Percentiles rank a stretch among this genome's conserved stretches.
Conservation (phyloP, 352 stramenopile genomes). For the Globisporangium viniferum region DNA sequence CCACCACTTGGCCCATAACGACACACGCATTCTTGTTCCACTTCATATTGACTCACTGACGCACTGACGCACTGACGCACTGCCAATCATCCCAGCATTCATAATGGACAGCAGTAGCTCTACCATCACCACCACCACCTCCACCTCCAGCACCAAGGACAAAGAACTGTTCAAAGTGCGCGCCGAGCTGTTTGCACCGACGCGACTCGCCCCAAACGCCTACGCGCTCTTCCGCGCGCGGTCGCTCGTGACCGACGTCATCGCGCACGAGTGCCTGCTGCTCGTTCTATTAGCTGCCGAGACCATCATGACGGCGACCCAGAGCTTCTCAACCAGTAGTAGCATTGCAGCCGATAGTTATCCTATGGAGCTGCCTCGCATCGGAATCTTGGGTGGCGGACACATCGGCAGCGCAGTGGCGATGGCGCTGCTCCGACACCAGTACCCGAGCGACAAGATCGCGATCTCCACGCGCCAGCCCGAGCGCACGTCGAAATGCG, state of each 20-base stretch:
- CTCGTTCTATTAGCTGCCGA: conserved; percentile 9
- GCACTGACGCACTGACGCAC: background rate
- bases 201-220: conserved; percentile 3
- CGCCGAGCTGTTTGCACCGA: conserved; percentile 8
- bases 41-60: background rate
- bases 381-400: conserved; percentile 55
- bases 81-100: background rate
- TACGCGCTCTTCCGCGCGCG: conserved; percentile 10
- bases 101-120: background rate
- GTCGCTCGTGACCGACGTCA: conserved; percentile 9
- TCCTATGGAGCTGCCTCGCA: conserved; percentile 17
- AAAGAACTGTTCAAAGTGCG: conserved; percentile 15
- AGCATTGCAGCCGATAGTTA: background rate
- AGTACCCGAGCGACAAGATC: conserved; percentile 34
- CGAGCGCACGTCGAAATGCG: conserved; percentile 39
- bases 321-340: background rate
- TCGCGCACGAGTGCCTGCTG: conserved; percentile 15
- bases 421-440: conserved; percentile 41
- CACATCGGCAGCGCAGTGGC: conserved; percentile 46
- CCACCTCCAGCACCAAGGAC: background rate
- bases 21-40: background rate
- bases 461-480: conserved; percentile 60
- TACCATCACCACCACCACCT: background rate
- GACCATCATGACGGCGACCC: background rate
- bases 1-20: background rate